These are phyloP conservation scores for Dothidotthia symphoricarpi DNA, from an alignment of 2,329 filamentous ascomycete species.

Conservation along the genomic window DNA sequence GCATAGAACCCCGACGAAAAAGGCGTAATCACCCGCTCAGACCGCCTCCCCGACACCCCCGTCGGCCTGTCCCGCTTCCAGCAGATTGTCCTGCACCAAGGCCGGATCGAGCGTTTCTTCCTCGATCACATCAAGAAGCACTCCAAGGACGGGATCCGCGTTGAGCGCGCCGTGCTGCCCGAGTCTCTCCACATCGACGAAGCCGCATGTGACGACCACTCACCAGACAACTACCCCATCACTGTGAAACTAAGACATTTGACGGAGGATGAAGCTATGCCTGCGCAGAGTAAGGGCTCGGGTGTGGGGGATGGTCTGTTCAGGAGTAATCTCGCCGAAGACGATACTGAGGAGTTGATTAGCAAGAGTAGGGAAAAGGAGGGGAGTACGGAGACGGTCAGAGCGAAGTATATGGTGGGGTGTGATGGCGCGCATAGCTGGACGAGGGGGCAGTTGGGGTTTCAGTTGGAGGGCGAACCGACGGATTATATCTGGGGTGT, in stretches of 20 bases:
- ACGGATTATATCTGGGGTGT: constrained; percentile 57
- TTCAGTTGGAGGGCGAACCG: constrained; percentile 56
- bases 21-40: constrained; percentile 57
- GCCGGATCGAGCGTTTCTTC: constrained; percentile 66
- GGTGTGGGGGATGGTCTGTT: constrained; percentile 55
- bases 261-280: constrained; percentile 58
- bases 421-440: constrained; percentile 68
- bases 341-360: constrained; percentile 58
- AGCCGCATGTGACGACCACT: constrained; percentile 48
- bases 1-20: constrained; percentile 59
- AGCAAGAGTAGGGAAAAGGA: constrained; percentile 40
- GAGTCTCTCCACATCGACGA: constrained; percentile 57
- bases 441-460: constrained; percentile 59
- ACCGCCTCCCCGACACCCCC: constrained; percentile 62
- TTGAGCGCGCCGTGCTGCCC: constrained; percentile 61
- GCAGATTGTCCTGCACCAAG: constrained; percentile 68
- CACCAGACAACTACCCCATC: constrained; percentile 56
- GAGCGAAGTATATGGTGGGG: constrained; percentile 64
- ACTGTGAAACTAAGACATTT: constrained; percentile 59
- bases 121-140: constrained; percentile 59
- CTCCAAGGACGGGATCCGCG: constrained; percentile 52
- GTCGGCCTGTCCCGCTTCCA: constrained; percentile 62
- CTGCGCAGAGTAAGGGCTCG: constrained; percentile 44
- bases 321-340: constrained; percentile 57
- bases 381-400: constrained; percentile 46